phyloP scores from a whole-genome alignment of 371 early-diverging fungal genomes.

The Lichtheimia ornata region DNA sequence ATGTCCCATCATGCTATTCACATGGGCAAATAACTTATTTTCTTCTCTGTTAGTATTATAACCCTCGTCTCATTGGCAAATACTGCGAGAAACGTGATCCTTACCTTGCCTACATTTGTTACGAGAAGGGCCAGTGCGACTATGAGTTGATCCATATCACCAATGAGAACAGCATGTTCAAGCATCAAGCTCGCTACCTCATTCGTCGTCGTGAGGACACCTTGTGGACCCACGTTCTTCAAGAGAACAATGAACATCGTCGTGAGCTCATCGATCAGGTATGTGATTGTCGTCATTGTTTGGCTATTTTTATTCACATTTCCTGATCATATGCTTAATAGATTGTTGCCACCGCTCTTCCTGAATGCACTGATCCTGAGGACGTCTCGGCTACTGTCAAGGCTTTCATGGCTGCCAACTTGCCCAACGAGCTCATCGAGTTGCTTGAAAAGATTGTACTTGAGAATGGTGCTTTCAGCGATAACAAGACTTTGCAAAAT shows the following conservation, averaged over 20 bases:
- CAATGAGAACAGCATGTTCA: slow-evolving; percentile 97
- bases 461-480: slow-evolving; percentile 88
- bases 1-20: not conserved
- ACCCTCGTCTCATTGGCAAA: slow-evolving; percentile 89
- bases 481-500: slow-evolving; percentile 96
- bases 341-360: slow-evolving; percentile 82
- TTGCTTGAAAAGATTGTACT: slow-evolving; percentile 94
- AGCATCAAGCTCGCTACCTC: slow-evolving; percentile 96
- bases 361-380: slow-evolving; percentile 94
- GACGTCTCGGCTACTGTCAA: slow-evolving; percentile 96
- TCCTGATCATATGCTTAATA: not conserved
- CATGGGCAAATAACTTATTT: not conserved
- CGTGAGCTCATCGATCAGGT: slow-evolving; percentile 92
- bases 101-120: slow-evolving; percentile 92
- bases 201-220: slow-evolving; percentile 85
- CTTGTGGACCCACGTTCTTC: slow-evolving; percentile 87
- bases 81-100: slow-evolving; percentile 99
- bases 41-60: slow-evolving; percentile 60
- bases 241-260: slow-evolving; percentile 80
- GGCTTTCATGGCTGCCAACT: slow-evolving; percentile 96
- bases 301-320: not conserved
- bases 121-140: slow-evolving; percentile 94
- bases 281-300: not conserved
- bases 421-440: slow-evolving; percentile 95
- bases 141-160: slow-evolving; percentile 90